These are phyloP conservation scores for Patellifolia procumbens DNA, from an alignment of 179 eudicot genomes.

Conservation along the genomic window DNA sequence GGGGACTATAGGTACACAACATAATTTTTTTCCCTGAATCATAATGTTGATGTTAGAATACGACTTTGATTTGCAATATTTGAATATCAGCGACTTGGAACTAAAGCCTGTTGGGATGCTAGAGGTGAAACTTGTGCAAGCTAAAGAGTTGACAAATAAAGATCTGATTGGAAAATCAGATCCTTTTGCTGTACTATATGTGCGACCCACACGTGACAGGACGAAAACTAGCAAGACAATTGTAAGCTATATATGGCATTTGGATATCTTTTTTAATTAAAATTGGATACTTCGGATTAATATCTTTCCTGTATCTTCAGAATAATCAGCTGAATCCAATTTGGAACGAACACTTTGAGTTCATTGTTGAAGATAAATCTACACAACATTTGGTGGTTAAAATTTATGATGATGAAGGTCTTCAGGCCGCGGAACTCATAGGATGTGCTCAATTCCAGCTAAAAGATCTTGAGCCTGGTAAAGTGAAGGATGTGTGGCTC, in stretches of 20 bases:
- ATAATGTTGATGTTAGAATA: neutral
- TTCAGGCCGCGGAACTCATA: slow-evolving; percentile 76
- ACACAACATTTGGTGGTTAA: slow-evolving; percentile 90
- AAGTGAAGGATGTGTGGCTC: slow-evolving; percentile 91
- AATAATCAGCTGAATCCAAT: slow-evolving; percentile 82
- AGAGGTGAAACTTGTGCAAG: slow-evolving; percentile 96
- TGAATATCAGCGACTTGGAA: slow-evolving; percentile 70
- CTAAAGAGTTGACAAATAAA: slow-evolving; percentile 82
- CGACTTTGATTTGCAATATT: slow-evolving; percentile 5
- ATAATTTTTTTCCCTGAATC: neutral
- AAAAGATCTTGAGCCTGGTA: slow-evolving; percentile 83
- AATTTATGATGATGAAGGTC: slow-evolving; percentile 82
- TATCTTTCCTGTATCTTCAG: slow-evolving; percentile 36
- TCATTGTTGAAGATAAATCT: slow-evolving; percentile 76
- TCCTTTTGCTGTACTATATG: slow-evolving; percentile 81
- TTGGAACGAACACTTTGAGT: slow-evolving; percentile 95
- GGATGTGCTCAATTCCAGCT: slow-evolving; percentile 81
- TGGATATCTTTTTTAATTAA: neutral
- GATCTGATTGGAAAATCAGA: slow-evolving; percentile 94
- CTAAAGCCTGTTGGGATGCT: slow-evolving; percentile 85
- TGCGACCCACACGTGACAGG: slow-evolving; percentile 72
- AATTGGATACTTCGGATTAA: slow-evolving; percentile 2
- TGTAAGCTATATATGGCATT: slow-evolving; percentile 44
- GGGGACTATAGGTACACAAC: slow-evolving; percentile 74
- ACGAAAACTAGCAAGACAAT: slow-evolving; percentile 84